Evolutionary conservation across 106 monocot species (phyloP), one percentile per base, ranked within the genome.

Genomic region (Posidonia australis): DNA sequence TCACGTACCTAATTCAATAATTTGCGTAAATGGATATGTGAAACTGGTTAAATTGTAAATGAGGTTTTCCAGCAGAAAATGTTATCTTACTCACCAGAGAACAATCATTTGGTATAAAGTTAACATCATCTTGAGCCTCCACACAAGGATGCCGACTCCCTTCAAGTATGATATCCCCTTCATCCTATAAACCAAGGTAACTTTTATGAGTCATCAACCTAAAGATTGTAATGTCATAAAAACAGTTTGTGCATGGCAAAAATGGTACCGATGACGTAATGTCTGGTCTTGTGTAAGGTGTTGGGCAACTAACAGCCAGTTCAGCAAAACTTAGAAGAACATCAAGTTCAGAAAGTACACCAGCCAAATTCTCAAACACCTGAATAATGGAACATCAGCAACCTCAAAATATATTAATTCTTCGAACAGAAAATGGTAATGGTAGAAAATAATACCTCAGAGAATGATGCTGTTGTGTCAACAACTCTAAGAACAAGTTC

Each of bases 101-200:
- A 71, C 96, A 96, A 62, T 96, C 87, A 77, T 96, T 96, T 51
- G 96, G 87, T 69, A 96, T 96, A 80, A 96, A 96, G 74, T 87
- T 90, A 46, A 96, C 84, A 68, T 78, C 82, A 74, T 96, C 96
- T 53, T 96, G 96, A 67, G 96, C 90, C 74, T 96, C 96, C 30
- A 96, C 86, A 81, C 96, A 96, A 46, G 96, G 96, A 76, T 96
- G 96, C 47, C 96, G 82, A 31, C 96, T 81, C 28, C 90, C 96
- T 87, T 90, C 80, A 72, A 96, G 72, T 66, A 90, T 71, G 60
- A 96, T 90, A 70, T 96, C 84, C 56, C 96, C 96, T 80, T 73
- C 77, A 67, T 96, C 90, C 96, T 96, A 69, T 18, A 81, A 58
- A n/a, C n/a, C 17, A 61, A 61, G 21, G n/a, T 0, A 43, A 43